phyloP scores from a whole-genome alignment of 2,329 filamentous ascomycete genomes.

The Arthrobotrys conoides region DNA sequence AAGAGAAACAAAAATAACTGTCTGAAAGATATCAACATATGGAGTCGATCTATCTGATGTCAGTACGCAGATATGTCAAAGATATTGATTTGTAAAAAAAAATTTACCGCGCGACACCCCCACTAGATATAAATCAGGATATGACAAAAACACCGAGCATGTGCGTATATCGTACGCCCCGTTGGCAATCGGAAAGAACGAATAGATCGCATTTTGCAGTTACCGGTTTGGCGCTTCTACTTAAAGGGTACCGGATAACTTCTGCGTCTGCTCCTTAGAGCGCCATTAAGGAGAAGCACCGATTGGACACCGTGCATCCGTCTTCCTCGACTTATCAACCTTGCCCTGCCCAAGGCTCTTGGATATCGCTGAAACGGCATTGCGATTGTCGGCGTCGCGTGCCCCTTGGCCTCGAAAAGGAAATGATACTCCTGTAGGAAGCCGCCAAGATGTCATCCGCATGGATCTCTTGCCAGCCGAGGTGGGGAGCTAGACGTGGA shows the following conservation, averaged over 20 bases:
- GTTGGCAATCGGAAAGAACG: not conserved
- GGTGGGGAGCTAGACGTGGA: conserved; percentile 1
- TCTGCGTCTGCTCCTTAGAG: not conserved
- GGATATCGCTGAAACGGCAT: conserved; percentile 26
- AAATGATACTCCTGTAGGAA: conserved; percentile 15
- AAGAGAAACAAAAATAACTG: not conserved
- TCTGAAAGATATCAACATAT: not conserved
- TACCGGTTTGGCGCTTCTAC: conserved; percentile 28
- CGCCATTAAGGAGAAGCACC: conserved; percentile 1
- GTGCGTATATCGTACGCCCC: not conserved
- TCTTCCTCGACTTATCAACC: not conserved
- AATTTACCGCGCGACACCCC: not conserved
- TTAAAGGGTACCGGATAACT: conserved; percentile 1
- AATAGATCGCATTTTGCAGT: conserved; percentile 3
- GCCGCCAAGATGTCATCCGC: conserved; percentile 16
- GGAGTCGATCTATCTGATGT: not conserved
- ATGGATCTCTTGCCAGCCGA: conserved; percentile 3
- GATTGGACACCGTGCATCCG: conserved; percentile 5
- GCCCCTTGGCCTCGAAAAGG: conserved; percentile 37
- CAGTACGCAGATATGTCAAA: not conserved
- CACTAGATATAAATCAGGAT: conserved; percentile 2
- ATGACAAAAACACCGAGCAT: not conserved
- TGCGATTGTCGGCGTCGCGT: conserved; percentile 38
- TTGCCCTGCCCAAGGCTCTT: not conserved
- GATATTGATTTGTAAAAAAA: not conserved